Conservation (phyloP, 73 alveolate species). For the Symbiodinium natans region DNA sequence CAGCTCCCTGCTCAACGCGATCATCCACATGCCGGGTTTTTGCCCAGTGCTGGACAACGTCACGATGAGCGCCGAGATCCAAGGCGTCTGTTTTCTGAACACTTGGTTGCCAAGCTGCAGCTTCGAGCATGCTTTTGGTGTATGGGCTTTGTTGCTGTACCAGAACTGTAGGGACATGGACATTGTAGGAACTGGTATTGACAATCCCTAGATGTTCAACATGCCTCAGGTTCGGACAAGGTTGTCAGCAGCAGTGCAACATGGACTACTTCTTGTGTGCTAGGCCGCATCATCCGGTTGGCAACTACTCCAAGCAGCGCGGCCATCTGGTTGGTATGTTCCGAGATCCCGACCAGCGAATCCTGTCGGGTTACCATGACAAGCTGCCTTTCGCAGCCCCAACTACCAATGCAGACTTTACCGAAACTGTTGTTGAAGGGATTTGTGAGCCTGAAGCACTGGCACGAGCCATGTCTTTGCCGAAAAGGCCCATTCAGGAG, state of each 20-base stretch:
- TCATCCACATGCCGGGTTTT: not conserved
- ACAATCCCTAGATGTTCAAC: too few relatives aligned
- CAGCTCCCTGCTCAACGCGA: not conserved
- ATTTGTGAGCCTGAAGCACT: not conserved
- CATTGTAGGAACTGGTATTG: not conserved
- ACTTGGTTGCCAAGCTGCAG: not conserved
- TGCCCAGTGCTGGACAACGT: slow-evolving; percentile 1
- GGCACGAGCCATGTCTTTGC: not conserved
- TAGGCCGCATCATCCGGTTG: not conserved
- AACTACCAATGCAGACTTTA: not conserved
- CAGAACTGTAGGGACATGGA: not conserved
- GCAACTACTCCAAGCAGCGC: not conserved
- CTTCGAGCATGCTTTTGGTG: not conserved
- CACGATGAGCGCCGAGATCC: not conserved
- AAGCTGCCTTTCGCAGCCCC: not conserved
- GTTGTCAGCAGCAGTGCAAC: not conserved
- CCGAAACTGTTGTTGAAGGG: not conserved
- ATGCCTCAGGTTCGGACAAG: not conserved
- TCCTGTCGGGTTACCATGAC: not conserved
- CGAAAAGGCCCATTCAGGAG: not conserved
- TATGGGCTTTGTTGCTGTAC: not conserved
- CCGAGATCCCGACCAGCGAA: slow-evolving; percentile 13
- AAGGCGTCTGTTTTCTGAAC: not conserved
- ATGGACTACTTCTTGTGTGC: not conserved
- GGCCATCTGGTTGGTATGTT: not conserved